Evolutionary conservation across 2,329 filamentous ascomycete species (phyloP).

Genomic region (Cercospora canescens): DNA sequence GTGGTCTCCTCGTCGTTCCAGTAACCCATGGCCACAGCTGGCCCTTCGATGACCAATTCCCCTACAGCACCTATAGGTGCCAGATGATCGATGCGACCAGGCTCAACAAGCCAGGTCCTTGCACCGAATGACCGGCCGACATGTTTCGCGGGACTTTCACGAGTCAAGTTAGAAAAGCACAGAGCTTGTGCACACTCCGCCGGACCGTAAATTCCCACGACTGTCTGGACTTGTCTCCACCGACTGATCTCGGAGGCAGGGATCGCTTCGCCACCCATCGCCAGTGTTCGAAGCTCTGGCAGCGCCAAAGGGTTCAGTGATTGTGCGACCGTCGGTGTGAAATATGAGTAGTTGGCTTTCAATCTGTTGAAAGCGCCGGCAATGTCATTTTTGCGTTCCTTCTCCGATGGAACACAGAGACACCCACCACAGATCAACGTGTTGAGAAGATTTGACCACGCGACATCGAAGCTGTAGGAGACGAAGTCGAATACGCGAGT

Average conservation of each 20-base stretch:
- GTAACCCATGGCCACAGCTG: constrained; percentile 12
- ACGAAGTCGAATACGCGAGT: constrained; percentile 21
- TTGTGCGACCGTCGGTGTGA: constrained; percentile 58
- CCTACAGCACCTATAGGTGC: constrained; percentile 11
- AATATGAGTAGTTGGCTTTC: constrained; percentile 44
- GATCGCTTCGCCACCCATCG: constrained; percentile 41
- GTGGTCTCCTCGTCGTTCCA: constrained; percentile 13
- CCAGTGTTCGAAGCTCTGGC: constrained; percentile 5
- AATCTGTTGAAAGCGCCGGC: constrained; percentile 37
- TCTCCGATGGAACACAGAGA: constrained; percentile 19
- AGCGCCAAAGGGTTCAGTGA: constrained; percentile 38
- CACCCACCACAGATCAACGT: constrained; percentile 21
- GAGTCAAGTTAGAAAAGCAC: constrained; percentile 2
- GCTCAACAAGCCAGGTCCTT: constrained; percentile 15
- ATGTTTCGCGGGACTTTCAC: background rate
- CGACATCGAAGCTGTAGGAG: constrained; percentile 19
- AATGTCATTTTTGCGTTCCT: constrained; percentile 8
- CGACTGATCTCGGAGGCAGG: constrained; percentile 37
- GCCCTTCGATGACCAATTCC: constrained; percentile 13
- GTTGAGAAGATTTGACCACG: constrained; percentile 19
- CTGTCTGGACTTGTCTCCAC: constrained; percentile 41
- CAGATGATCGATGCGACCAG: constrained; percentile 34
- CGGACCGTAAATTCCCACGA: constrained; percentile 48
- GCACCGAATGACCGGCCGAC: constrained; percentile 11
- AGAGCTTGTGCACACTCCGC: constrained; percentile 34